Evolutionary conservation across 352 stramenopile species (phyloP).

Genomic region (Phytophthora kernoviae): DNA sequence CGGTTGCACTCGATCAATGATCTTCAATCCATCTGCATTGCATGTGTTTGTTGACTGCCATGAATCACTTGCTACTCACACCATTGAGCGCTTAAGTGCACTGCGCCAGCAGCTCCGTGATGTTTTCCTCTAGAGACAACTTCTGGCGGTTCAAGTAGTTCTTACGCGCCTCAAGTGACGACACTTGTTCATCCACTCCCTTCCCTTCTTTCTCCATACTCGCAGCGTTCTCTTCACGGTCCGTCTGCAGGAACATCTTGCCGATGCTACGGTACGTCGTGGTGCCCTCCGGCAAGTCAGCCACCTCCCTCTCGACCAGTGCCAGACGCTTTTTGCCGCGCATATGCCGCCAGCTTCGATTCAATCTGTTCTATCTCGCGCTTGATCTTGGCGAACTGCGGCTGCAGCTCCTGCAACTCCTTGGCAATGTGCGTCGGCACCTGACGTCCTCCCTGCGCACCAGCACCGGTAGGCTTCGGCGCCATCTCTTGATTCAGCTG

Average conservation of each 20-base stretch:
- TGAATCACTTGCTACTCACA: neutral
- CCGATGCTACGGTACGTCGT: slow-evolving; percentile 81
- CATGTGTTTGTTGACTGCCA: slow-evolving; percentile 3
- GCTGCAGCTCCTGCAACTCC: slow-evolving; percentile 83
- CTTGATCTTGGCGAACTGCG: slow-evolving; percentile 78
- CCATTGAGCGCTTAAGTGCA: slow-evolving; percentile 41
- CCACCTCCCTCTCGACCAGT: slow-evolving; percentile 76
- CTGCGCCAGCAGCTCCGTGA: slow-evolving; percentile 82
- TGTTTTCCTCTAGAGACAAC: slow-evolving; percentile 80
- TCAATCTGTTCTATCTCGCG: slow-evolving; percentile 84
- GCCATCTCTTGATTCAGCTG: slow-evolving; percentile 64
- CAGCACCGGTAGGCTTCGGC: slow-evolving; percentile 14
- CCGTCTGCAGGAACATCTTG: slow-evolving; percentile 85
- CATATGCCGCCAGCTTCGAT: slow-evolving; percentile 59
- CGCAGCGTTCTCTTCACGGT: slow-evolving; percentile 52
- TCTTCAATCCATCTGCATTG: slow-evolving; percentile 27
- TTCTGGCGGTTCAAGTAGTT: slow-evolving; percentile 85
- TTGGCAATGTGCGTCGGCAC: slow-evolving; percentile 71
- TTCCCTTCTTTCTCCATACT: slow-evolving; percentile 62
- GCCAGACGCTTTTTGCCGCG: slow-evolving; percentile 76
- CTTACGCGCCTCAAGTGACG: slow-evolving; percentile 78
- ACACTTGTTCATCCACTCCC: slow-evolving; percentile 69
- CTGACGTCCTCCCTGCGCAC: slow-evolving; percentile 34
- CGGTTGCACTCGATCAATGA: slow-evolving; percentile 20
- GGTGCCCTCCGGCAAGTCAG: slow-evolving; percentile 59